Conservation (phyloP, 176 grass and related monocot species). For the Oryza glumipatula region DNA sequence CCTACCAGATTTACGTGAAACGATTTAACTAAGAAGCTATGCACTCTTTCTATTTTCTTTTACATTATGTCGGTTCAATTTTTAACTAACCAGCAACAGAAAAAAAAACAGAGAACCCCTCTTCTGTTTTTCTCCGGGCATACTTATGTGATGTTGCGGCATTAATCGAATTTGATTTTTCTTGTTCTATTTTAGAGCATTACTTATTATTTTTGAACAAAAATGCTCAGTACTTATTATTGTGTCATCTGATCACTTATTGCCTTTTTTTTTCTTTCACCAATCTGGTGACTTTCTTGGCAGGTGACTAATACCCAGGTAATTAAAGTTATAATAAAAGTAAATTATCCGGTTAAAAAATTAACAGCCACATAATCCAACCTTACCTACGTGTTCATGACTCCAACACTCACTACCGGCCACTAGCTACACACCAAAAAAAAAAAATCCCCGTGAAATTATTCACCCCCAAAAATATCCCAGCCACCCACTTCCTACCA, state of each 20-base stretch:
- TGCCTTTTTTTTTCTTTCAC: not conserved
- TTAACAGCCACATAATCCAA: not conserved
- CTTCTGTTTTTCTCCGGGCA: too few species aligned
- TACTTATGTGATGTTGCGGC: too few species aligned
- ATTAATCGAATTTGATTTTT: too few species aligned
- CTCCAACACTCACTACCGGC: constrained; percentile 35
- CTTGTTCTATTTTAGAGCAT: too few species aligned
- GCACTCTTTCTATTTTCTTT: too few species aligned
- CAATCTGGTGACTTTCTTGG: not conserved
- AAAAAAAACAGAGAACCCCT: too few species aligned
- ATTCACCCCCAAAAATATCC: not conserved
- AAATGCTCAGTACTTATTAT: too few species aligned
- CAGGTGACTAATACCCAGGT: not conserved
- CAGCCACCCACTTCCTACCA: constrained; percentile 40
- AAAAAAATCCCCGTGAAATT: not conserved
- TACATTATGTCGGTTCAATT: too few species aligned
- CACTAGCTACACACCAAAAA: not conserved
- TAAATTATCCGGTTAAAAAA: not conserved
- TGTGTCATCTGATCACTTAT: not conserved
- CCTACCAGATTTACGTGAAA: too few species aligned
- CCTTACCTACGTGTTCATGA: not conserved
- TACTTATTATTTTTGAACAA: too few species aligned
- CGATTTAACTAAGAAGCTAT: too few species aligned
- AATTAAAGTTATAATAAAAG: not conserved
- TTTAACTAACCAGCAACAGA: too few species aligned